phyloP scores from a whole-genome alignment of 2,329 filamentous ascomycete species.

The Lecanicillium sp. region DNA sequence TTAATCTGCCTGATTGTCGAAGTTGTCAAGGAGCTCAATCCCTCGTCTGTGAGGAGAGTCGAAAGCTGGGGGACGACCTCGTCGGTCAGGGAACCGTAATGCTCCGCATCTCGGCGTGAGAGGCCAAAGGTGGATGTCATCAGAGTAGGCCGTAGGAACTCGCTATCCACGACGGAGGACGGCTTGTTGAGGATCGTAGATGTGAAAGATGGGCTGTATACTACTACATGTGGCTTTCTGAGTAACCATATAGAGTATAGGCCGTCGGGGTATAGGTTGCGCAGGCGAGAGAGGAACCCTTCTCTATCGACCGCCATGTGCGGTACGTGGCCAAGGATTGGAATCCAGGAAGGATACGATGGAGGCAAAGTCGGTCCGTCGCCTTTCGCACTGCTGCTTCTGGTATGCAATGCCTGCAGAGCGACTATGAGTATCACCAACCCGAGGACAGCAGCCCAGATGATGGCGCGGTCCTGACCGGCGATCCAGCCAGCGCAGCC shows the following conservation, averaged over 20 bases:
- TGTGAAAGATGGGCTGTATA: slow-evolving; percentile 23
- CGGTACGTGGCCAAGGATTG: slow-evolving; percentile 26
- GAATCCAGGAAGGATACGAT: slow-evolving; percentile 23
- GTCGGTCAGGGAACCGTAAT: slow-evolving; percentile 17
- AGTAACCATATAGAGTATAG: slow-evolving; percentile 27
- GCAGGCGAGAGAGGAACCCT: slow-evolving; percentile 21
- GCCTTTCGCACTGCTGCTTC: not conserved
- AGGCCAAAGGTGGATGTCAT: slow-evolving; percentile 26
- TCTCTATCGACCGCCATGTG: slow-evolving; percentile 21
- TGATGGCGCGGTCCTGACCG: not conserved
- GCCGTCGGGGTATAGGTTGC: slow-evolving; percentile 23
- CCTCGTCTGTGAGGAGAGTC: slow-evolving; percentile 17
- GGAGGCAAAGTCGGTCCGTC: slow-evolving; percentile 18
- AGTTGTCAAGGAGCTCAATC: slow-evolving; percentile 16
- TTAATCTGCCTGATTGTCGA: slow-evolving; percentile 16
- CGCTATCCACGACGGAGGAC: slow-evolving; percentile 16
- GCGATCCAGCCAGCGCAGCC: not conserved
- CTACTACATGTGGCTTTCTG: slow-evolving; percentile 23
- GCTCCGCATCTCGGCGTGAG: slow-evolving; percentile 16
- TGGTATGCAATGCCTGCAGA: not conserved
- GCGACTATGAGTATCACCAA: not conserved
- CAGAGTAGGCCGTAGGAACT: slow-evolving; percentile 17
- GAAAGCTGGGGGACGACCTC: slow-evolving; percentile 21
- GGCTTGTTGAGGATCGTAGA: slow-evolving; percentile 22
- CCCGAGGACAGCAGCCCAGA: not conserved